Percentiles rank a stretch among this genome's conserved stretches.
phyloP scores from a whole-genome alignment of 1,284 basidiomycete genomes.

The Porogramme epimiltina region DNA sequence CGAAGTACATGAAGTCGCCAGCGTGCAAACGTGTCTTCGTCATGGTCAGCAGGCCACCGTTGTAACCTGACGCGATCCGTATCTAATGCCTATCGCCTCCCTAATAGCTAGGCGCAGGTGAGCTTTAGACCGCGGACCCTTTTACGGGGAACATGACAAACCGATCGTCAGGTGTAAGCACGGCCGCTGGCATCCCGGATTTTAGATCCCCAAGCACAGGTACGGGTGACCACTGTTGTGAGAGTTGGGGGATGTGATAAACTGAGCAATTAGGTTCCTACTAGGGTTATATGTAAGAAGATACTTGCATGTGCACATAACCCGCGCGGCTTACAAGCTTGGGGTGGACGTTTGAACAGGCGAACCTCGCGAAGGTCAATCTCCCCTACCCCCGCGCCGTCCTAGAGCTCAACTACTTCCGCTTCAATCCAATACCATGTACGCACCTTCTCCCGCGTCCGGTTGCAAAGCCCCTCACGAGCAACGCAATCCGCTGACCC shows the following conservation, averaged over 20 bases:
- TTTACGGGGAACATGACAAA: neutral
- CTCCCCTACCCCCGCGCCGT: slow-evolving; percentile 82
- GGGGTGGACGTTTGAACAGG: slow-evolving; percentile 42
- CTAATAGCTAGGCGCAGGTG: slow-evolving; percentile 32
- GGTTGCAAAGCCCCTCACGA: neutral
- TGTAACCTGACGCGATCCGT: slow-evolving; percentile 25
- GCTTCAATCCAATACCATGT: slow-evolving; percentile 74
- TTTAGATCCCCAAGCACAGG: slow-evolving; percentile 79
- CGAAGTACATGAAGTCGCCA: slow-evolving; percentile 67
- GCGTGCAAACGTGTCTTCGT: slow-evolving; percentile 67
- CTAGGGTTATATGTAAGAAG: slow-evolving; percentile 56
- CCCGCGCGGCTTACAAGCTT: neutral
- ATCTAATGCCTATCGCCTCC: slow-evolving; percentile 56
- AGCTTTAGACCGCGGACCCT: neutral
- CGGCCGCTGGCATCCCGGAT: slow-evolving; percentile 80
- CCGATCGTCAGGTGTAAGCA: slow-evolving; percentile 61
- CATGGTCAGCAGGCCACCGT: slow-evolving; percentile 53
- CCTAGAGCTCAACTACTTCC: slow-evolving; percentile 78
- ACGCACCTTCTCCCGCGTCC: slow-evolving; percentile 27
- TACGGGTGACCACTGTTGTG: slow-evolving; percentile 28
- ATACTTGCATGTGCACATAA: neutral
- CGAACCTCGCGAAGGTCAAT: slow-evolving; percentile 72
- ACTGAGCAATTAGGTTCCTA: neutral
- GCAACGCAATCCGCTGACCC: too few relatives aligned
- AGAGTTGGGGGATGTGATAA: too few relatives aligned